Percentiles rank a stretch among this genome's conserved stretches.
Conservation (phyloP, 768 basidiomycete genomes). For the Termitomyces sp. region DNA sequence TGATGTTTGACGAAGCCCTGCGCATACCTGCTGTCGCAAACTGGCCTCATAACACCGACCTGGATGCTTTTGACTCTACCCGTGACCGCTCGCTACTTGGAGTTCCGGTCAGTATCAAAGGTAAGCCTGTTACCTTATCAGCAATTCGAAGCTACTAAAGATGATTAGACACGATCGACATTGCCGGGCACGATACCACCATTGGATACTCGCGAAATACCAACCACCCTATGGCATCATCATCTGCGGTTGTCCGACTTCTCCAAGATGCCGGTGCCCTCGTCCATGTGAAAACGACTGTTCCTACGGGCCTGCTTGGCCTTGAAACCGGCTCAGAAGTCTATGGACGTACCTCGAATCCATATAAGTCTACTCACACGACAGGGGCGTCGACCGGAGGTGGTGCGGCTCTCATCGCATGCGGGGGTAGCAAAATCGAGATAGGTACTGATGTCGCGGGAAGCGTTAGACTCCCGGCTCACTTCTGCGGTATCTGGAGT, state of each 20-base stretch:
- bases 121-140: conserved; percentile 26
- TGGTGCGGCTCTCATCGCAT: conserved; percentile 63
- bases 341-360: conserved; percentile 62
- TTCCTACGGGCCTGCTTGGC: conserved; percentile 53
- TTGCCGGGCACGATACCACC: conserved; percentile 58
- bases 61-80: conserved; percentile 30
- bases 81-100: conserved; percentile 54
- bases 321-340: conserved; percentile 59
- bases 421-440: conserved; percentile 63
- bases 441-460: conserved; percentile 76
- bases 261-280: conserved; percentile 63
- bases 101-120: conserved; percentile 70
- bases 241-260: conserved; percentile 54
- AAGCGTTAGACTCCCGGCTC: conserved; percentile 68
- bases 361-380: conserved; percentile 49
- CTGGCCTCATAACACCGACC: conserved; percentile 37
- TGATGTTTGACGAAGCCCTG: conserved; percentile 52
- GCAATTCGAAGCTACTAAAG: conserved; percentile 2
- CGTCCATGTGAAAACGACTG: conserved; percentile 60
- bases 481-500: conserved; percentile 69
- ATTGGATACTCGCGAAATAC: conserved; percentile 57
- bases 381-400: conserved; percentile 70
- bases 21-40: conserved; percentile 34
- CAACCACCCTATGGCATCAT: conserved; percentile 38
- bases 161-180: conserved; percentile 40